Evolutionary conservation across 495 filamentous ascomycete genomes (phyloP).

Genomic region (Penicillium paxilli): DNA sequence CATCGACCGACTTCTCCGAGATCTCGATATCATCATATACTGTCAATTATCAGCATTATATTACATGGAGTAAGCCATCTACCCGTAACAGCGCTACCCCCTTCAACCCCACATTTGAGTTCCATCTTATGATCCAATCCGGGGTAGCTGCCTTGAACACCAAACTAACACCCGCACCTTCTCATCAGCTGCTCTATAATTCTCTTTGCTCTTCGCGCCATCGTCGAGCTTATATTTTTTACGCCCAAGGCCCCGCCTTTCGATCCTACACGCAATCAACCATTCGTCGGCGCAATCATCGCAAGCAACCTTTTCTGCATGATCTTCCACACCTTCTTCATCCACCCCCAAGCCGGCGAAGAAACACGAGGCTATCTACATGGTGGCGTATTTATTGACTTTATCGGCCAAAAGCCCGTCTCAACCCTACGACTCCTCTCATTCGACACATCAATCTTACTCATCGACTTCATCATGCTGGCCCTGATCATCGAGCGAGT

Average conservation of each 20-base stretch:
- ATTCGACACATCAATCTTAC: constrained; percentile 65
- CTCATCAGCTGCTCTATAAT: constrained; percentile 71
- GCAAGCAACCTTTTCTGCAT: constrained; percentile 71
- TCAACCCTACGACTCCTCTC: constrained; percentile 61
- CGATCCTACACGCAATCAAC: constrained; percentile 59
- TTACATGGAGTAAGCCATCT: constrained; percentile 77
- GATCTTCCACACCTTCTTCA: constrained; percentile 64
- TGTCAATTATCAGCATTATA: constrained; percentile 79
- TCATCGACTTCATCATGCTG: constrained; percentile 73
- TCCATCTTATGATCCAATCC: background rate
- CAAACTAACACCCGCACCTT: constrained; percentile 4
- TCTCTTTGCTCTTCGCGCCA: constrained; percentile 66
- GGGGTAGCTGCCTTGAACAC: background rate
- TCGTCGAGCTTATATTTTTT: constrained; percentile 73
- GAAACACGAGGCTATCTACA: constrained; percentile 78
- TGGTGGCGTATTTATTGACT: constrained; percentile 82
- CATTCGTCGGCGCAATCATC: constrained; percentile 70
- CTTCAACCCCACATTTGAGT: background rate
- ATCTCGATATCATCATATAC: constrained; percentile 79
- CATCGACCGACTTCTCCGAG: constrained; percentile 67
- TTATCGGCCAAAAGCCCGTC: constrained; percentile 80
- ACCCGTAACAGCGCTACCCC: background rate
- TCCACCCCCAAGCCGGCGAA: constrained; percentile 68
- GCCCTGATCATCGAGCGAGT: constrained; percentile 70
- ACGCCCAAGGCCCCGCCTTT: constrained; percentile 74